Conservation (phyloP, 2,329 filamentous ascomycete species). For the Pseudocercospora musae region DNA sequence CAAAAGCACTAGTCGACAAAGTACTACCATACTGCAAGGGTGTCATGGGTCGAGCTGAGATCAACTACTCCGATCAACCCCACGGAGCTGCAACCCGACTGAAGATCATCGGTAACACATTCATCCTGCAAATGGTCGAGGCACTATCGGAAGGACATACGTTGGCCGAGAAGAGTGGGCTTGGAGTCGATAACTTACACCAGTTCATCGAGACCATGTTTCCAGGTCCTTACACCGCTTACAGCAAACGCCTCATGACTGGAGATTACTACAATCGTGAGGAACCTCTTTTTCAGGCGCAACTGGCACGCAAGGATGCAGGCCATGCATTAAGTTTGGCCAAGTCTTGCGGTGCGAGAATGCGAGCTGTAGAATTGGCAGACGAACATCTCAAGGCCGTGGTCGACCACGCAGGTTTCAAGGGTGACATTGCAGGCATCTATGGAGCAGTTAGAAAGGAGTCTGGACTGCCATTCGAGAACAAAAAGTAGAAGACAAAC, state of each 20-base stretch:
- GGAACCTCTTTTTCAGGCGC: constrained; percentile 76
- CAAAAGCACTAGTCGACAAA: constrained; percentile 57
- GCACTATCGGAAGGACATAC: constrained; percentile 74
- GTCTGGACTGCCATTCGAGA: constrained; percentile 69
- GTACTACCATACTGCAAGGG: constrained; percentile 69
- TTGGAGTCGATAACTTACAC: constrained; percentile 69
- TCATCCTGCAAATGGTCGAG: constrained; percentile 79
- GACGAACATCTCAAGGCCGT: constrained; percentile 68
- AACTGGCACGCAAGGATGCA: constrained; percentile 79
- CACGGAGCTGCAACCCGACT: constrained; percentile 67
- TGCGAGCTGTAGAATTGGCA: constrained; percentile 64
- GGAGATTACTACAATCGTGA: constrained; percentile 75
- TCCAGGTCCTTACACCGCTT: constrained; percentile 70
- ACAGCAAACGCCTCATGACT: constrained; percentile 68
- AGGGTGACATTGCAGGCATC: constrained; percentile 76
- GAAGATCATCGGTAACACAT: constrained; percentile 83
- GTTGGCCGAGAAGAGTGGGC: constrained; percentile 73
- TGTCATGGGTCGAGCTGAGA: constrained; percentile 65
- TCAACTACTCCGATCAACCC: constrained; percentile 68
- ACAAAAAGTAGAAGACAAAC: constrained; percentile 12
- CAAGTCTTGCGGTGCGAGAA: constrained; percentile 55
- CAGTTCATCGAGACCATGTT: constrained; percentile 70
- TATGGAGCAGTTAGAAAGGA: constrained; percentile 77
- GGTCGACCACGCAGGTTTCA: constrained; percentile 64
- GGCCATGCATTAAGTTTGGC: constrained; percentile 70